Evolutionary conservation across 345 rosid species (phyloP).

Genomic region (Eucalyptus pauciflora): DNA sequence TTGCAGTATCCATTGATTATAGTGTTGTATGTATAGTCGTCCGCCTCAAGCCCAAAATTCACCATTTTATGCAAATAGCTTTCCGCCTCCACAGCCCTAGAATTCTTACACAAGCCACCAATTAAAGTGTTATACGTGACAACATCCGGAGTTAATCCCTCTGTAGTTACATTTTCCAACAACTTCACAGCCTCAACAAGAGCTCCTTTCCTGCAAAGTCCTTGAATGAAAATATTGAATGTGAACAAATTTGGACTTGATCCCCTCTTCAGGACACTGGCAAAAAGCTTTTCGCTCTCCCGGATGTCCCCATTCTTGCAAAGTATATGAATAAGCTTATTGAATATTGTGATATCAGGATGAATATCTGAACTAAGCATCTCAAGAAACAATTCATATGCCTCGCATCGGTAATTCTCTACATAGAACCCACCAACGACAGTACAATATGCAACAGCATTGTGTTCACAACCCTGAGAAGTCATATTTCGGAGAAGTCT

Average conservation of each 20-base stretch:
- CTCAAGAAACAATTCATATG: constrained; percentile 61
- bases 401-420: constrained; percentile 34
- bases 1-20: constrained; percentile 70
- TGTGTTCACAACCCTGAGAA: constrained; percentile 62
- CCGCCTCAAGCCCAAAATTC: constrained; percentile 70
- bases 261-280: constrained; percentile 67
- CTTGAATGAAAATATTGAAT: constrained; percentile 66
- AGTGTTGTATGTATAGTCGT: constrained; percentile 63
- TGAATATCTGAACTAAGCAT: constrained; percentile 50
- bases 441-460: constrained; percentile 74
- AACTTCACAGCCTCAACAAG: constrained; percentile 44
- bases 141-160: constrained; percentile 64
- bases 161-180: constrained; percentile 38
- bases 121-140: constrained; percentile 78
- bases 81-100: constrained; percentile 60
- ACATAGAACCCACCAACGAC: constrained; percentile 68
- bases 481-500: constrained; percentile 77
- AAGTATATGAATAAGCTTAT: constrained; percentile 73
- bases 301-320: constrained; percentile 60
- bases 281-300: constrained; percentile 69
- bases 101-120: constrained; percentile 62
- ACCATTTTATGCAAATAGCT: constrained; percentile 68
- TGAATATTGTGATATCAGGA: constrained; percentile 52
- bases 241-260: constrained; percentile 72
- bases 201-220: constrained; percentile 63